Evolutionary conservation across 176 grass and related monocot genomes (phyloP).

Genomic region (Cymbopogon citratus): DNA sequence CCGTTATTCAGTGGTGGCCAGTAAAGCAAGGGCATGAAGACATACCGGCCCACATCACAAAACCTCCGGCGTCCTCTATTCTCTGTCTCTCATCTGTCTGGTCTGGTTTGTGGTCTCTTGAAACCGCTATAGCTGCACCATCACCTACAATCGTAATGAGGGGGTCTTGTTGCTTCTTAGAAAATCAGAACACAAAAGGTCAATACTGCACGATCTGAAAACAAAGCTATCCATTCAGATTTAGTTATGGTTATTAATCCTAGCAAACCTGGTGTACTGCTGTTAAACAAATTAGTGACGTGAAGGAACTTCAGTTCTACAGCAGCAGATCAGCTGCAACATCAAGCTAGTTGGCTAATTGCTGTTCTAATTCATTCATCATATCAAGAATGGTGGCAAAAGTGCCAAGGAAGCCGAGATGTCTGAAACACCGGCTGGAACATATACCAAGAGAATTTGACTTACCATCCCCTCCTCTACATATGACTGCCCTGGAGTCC

Average conservation of each 20-base stretch:
- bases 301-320: neutral
- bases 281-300: neutral
- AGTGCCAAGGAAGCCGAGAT: too few relatives aligned
- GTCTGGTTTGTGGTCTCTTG: constrained; percentile 85
- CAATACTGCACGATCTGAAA: too few relatives aligned
- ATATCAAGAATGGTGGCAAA: too few relatives aligned
- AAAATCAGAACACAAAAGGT: neutral
- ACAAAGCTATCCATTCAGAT: too few relatives aligned
- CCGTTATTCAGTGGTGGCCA: neutral
- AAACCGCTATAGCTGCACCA: constrained; percentile 66
- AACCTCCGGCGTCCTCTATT: constrained; percentile 87
- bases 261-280: neutral
- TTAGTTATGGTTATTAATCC: neutral
- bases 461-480: constrained; percentile 75
- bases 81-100: constrained; percentile 72
- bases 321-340: neutral
- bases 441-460: neutral
- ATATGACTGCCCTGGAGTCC: constrained; percentile 86
- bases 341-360: too few relatives aligned
- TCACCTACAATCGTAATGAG: neutral
- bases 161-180: neutral
- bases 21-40: neutral
- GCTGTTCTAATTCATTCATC: too few relatives aligned
- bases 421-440: too few relatives aligned
- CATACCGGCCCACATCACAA: constrained; percentile 93